Conservation (phyloP, 192 early-diverging fungal genomes). For the Hyaloraphidium curvatum region DNA sequence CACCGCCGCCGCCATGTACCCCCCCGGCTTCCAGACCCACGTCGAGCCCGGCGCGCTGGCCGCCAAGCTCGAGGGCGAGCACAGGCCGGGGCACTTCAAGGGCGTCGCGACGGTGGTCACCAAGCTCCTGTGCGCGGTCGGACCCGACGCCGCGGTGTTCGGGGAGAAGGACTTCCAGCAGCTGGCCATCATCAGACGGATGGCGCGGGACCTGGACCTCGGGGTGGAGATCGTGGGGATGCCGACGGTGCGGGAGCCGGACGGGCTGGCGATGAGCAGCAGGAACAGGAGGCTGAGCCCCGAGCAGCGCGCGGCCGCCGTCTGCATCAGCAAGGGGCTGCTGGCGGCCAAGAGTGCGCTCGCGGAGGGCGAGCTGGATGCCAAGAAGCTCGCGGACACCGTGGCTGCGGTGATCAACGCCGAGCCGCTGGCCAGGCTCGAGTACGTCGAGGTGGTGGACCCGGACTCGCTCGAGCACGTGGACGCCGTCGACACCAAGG, state of each 20-base stretch:
- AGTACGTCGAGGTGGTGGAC: constrained; percentile 70
- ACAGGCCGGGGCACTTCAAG: constrained; percentile 88
- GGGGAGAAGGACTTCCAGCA: constrained; percentile 98
- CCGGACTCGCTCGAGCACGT: constrained; percentile 45
- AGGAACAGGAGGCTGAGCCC: constrained; percentile 68
- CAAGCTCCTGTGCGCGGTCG: constrained; percentile 79
- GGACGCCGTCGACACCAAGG: constrained; percentile 12
- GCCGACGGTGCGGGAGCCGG: constrained; percentile 51
- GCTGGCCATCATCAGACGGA: constrained; percentile 49
- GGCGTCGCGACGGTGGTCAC: constrained; percentile 89
- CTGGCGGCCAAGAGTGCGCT: not conserved
- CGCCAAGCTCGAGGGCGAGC: constrained; percentile 81
- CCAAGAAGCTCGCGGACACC: constrained; percentile 12
- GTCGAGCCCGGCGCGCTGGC: constrained; percentile 71
- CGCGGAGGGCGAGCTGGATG: constrained; percentile 4
- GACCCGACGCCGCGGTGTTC: constrained; percentile 70
- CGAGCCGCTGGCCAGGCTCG: constrained; percentile 35
- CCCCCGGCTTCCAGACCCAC: constrained; percentile 67
- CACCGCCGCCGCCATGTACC: constrained; percentile 79
- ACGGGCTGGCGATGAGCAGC: constrained; percentile 78
- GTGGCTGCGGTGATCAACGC: constrained; percentile 17
- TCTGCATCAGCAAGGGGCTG: constrained; percentile 54
- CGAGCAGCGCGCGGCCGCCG: constrained; percentile 45
- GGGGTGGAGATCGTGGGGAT: constrained; percentile 50
- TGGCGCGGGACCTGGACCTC: constrained; percentile 75